Conservation (phyloP, 768 basidiomycete genomes). For the Mycena floridula region DNA sequence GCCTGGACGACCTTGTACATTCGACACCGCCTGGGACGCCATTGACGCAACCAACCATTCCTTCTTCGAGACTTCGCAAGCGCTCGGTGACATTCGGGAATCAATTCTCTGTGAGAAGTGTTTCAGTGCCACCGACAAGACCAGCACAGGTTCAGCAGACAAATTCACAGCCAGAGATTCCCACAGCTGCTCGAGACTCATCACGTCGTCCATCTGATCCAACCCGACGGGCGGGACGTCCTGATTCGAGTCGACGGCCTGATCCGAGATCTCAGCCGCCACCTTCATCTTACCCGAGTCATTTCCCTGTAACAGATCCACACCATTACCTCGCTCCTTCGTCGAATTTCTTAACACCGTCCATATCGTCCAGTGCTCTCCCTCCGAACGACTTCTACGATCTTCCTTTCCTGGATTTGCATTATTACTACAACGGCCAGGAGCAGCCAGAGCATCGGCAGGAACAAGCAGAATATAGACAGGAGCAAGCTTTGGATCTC, state of each 20-base stretch:
- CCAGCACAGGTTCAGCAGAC: too few relatives aligned
- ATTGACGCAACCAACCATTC: conserved; percentile 53
- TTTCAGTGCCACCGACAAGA: too few relatives aligned
- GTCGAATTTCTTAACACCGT: background rate
- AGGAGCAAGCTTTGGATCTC: conserved; percentile 33
- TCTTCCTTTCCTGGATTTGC: conserved; percentile 68
- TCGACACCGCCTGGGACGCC: conserved; percentile 64
- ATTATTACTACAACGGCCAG: too few relatives aligned
- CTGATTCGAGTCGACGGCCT: conserved; percentile 16
- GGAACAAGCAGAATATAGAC: background rate
- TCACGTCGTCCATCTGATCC: background rate
- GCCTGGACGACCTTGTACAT: conserved; percentile 61
- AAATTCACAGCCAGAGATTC: too few relatives aligned
- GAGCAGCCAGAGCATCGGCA: conserved; percentile 6
- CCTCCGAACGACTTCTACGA: conserved; percentile 36
- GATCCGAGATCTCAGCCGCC: background rate
- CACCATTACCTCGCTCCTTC: conserved; percentile 49
- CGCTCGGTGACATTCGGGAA: conserved; percentile 66
- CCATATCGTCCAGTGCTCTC: too few relatives aligned
- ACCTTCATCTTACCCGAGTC: conserved; percentile 28
- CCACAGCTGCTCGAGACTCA: conserved; percentile 65
- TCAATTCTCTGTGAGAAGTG: too few relatives aligned
- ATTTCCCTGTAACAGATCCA: conserved; percentile 65
- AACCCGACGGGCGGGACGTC: conserved; percentile 9
- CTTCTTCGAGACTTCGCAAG: conserved; percentile 63